Percentiles rank a stretch among this genome's conserved stretches.
These are phyloP conservation scores for Gentiana macrophylla DNA, from an alignment of 257 asterid species.

Conservation along the genomic window DNA sequence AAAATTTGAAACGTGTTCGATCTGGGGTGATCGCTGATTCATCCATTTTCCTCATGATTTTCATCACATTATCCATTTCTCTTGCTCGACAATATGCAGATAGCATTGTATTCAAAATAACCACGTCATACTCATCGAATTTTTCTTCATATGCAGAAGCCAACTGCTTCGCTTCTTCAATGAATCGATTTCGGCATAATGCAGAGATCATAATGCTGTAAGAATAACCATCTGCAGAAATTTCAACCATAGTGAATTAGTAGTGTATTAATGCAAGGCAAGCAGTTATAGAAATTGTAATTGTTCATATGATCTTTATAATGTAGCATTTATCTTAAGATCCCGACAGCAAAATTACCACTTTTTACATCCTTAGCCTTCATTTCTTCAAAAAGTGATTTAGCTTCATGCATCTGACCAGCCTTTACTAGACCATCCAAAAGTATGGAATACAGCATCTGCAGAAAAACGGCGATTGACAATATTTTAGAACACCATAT, in stretches of 20 bases:
- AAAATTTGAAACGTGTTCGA: slow-evolving; percentile 71
- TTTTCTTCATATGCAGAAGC: slow-evolving; percentile 72
- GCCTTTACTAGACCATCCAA: slow-evolving; percentile 93
- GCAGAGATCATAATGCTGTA: slow-evolving; percentile 95
- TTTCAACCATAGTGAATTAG: no score
- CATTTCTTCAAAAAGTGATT: slow-evolving; percentile 73
- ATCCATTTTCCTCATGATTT: slow-evolving; percentile 91
- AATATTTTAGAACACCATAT: slow-evolving; percentile 8
- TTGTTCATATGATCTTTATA: no score
- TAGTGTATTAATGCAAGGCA: no score
- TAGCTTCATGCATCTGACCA: slow-evolving; percentile 70
- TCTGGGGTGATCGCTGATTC: slow-evolving; percentile 75
- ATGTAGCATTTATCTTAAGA: no score
- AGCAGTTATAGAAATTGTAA: no score
- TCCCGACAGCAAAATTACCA: slow-evolving; percentile 28
- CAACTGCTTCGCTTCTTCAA: slow-evolving; percentile 81
- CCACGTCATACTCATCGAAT: slow-evolving; percentile 79
- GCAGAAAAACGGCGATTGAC: slow-evolving; percentile 22
- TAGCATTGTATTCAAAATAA: slow-evolving; percentile 82
- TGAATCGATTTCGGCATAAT: slow-evolving; percentile 58
- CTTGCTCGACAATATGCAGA: slow-evolving; percentile 88
- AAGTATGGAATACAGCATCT: slow-evolving; percentile 91
- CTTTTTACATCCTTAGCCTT: slow-evolving; percentile 59
- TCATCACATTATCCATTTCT: slow-evolving; percentile 94
- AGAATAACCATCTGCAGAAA: slow-evolving; percentile 73